Evolutionary conservation across 495 filamentous ascomycete species (phyloP).

Genomic region (Massariosphaeria phaeospora): DNA sequence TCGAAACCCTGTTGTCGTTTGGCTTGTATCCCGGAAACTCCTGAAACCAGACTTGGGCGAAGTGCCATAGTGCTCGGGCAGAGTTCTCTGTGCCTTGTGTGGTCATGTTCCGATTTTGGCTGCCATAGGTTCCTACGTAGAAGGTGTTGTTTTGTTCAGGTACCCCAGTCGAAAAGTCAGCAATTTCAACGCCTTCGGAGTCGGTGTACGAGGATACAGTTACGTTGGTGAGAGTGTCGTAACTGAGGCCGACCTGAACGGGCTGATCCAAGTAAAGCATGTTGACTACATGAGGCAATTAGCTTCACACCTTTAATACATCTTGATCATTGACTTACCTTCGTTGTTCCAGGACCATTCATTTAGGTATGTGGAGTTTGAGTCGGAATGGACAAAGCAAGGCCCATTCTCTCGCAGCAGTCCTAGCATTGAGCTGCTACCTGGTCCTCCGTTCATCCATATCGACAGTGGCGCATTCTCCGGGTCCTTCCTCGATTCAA

Average conservation of each 20-base stretch:
- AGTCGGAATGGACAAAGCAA: slow-evolving; percentile 34
- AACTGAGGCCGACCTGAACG: slow-evolving; percentile 54
- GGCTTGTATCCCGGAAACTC: slow-evolving; percentile 55
- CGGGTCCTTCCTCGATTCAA: slow-evolving; percentile 58
- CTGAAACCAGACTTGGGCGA: slow-evolving; percentile 54
- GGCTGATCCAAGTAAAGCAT: slow-evolving; percentile 47
- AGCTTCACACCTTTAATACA: too few relatives aligned
- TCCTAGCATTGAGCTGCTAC: slow-evolving; percentile 22
- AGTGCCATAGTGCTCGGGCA: slow-evolving; percentile 53
- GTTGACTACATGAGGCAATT: too few relatives aligned
- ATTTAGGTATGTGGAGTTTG: slow-evolving; percentile 36
- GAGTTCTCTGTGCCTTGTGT: slow-evolving; percentile 52
- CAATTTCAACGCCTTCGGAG: slow-evolving; percentile 19
- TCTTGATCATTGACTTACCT: too few relatives aligned
- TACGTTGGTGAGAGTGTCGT: slow-evolving; percentile 51
- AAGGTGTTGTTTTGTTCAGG: slow-evolving; percentile 56
- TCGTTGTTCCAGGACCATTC: slow-evolving; percentile 36
- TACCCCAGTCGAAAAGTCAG: slow-evolving; percentile 40
- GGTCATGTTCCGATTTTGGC: slow-evolving; percentile 43
- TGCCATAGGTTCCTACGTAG: slow-evolving; percentile 57
- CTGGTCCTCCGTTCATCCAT: slow-evolving; percentile 53
- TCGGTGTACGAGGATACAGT: slow-evolving; percentile 30
- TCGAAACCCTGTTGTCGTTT: slow-evolving; percentile 50
- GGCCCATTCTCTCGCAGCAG: slow-evolving; percentile 36
- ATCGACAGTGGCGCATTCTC: slow-evolving; percentile 57